Percentiles rank a stretch among this genome's conserved stretches.
Evolutionary conservation across 139 green algal genomes (phyloP).

Genomic region (Picochlorum sp.): DNA sequence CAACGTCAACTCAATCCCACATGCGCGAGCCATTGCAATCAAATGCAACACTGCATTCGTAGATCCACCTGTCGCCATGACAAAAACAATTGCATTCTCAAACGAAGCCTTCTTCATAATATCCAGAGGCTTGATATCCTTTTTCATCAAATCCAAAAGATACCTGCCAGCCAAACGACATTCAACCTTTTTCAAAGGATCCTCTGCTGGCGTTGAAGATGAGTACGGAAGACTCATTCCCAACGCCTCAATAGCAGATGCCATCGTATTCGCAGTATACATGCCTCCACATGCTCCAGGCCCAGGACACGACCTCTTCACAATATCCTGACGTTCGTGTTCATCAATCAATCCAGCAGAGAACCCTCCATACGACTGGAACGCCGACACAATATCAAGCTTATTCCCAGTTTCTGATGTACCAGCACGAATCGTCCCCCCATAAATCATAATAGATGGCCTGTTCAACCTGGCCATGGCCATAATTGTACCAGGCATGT

Average conservation of each 20-base stretch:
- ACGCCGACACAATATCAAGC: constrained; percentile 94
- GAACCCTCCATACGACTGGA: constrained; percentile 88
- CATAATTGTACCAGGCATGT: constrained; percentile 97
- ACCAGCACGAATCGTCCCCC: constrained; percentile 92
- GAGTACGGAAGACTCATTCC: constrained; percentile 95
- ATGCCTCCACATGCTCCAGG: constrained; percentile 78
- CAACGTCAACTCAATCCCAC: constrained; percentile 70
- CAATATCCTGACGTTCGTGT: constrained; percentile 77
- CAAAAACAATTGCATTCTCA: constrained; percentile 90
- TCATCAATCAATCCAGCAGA: constrained; percentile 76
- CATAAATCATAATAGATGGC: constrained; percentile 95
- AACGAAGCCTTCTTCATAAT: constrained; percentile 93
- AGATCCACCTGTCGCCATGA: constrained; percentile 89
- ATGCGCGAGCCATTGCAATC: constrained; percentile 68
- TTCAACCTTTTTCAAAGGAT: constrained; percentile 91
- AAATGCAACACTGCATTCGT: constrained; percentile 94
- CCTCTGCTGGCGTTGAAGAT: constrained; percentile 85
- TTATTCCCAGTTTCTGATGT: constrained; percentile 33
- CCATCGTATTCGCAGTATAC: constrained; percentile 99
- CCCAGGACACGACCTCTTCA: constrained; percentile 86
- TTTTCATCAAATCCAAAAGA: constrained; percentile 74
- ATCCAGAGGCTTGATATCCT: constrained; percentile 88
- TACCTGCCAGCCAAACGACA: constrained; percentile 80
- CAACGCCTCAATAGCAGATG: constrained; percentile 89
- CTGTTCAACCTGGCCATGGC: constrained; percentile 94